phyloP scores from a whole-genome alignment of 208 protist species.

The Acanthamoeba divionensis region DNA sequence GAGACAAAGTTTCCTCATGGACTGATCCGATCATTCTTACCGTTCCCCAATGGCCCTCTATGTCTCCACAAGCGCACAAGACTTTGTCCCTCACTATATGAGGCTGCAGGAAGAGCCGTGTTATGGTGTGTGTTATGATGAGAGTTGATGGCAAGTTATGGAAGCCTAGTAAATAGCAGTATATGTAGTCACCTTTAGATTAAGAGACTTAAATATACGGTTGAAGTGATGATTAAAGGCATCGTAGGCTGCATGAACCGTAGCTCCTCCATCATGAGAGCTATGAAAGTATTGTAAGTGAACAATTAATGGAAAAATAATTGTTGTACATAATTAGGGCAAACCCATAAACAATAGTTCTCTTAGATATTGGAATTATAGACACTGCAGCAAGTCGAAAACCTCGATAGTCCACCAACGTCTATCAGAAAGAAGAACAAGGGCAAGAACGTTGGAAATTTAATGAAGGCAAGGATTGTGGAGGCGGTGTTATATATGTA shows the following conservation, averaged over 20 bases:
- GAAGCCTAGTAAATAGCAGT: background rate
- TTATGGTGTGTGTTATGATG: background rate
- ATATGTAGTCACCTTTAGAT: background rate
- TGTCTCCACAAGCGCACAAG: slow-evolving; percentile 34
- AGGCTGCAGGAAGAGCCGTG: background rate
- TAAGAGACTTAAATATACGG: slow-evolving; percentile 10
- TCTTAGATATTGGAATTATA: background rate
- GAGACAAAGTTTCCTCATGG: background rate
- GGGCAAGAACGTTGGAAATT: no score
- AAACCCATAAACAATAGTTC: slow-evolving; percentile 32
- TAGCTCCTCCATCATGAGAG: slow-evolving; percentile 14
- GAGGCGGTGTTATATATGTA: background rate
- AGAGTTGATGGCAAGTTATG: background rate
- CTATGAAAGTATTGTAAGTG: background rate
- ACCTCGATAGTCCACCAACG: background rate
- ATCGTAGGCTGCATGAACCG: slow-evolving; percentile 1
- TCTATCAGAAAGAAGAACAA: background rate
- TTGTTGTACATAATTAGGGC: background rate
- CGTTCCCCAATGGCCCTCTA: slow-evolving; percentile 35
- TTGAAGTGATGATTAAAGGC: slow-evolving; percentile 27
- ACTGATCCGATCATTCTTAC: background rate
- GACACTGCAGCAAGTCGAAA: slow-evolving; percentile 18
- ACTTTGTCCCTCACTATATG: background rate
- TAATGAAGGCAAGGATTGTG: background rate
- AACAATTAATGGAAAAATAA: background rate